Conservation (phyloP, 202 grass and related monocot genomes). For the Setaria viridis region DNA sequence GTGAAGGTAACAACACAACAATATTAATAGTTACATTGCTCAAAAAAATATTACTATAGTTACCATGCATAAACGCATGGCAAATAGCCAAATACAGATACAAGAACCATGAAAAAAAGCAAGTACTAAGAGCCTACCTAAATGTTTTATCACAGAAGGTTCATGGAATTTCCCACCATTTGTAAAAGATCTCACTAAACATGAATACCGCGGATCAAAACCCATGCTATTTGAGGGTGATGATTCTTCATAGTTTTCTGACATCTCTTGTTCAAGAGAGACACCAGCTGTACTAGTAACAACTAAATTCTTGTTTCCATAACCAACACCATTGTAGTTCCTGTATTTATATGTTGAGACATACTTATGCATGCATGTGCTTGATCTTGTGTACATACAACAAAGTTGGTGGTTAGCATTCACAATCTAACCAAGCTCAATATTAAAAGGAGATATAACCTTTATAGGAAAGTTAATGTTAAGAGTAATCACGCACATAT, state of each 20-base stretch:
- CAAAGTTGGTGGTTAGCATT: neutral
- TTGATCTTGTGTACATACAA: neutral
- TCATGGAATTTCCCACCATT: slow-evolving; percentile 44
- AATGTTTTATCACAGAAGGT: slow-evolving; percentile 49
- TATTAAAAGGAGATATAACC: neutral
- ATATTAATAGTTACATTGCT: neutral
- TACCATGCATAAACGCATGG: neutral
- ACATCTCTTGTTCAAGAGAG: slow-evolving; percentile 34
- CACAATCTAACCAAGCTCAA: slow-evolving; percentile 36
- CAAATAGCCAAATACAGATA: slow-evolving; percentile 2
- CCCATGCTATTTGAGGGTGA: slow-evolving; percentile 52
- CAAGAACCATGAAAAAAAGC: slow-evolving; percentile 20
- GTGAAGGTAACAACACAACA: slow-evolving; percentile 3
- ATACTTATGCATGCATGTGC: slow-evolving; percentile 34
- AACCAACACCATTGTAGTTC: slow-evolving; percentile 42
- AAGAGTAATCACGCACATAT: neutral
- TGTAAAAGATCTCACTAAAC: slow-evolving; percentile 54
- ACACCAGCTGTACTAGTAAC: slow-evolving; percentile 40
- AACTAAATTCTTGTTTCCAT: slow-evolving; percentile 53
- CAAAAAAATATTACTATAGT: too few species aligned
- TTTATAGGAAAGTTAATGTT: slow-evolving; percentile 32
- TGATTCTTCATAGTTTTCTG: slow-evolving; percentile 47
- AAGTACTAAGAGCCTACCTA: slow-evolving; percentile 52
- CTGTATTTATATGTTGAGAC: slow-evolving; percentile 52
- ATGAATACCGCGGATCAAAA: slow-evolving; percentile 35